Evolutionary conservation across 2,329 filamentous ascomycete genomes (phyloP).

Genomic region (Aschersonia sp.): DNA sequence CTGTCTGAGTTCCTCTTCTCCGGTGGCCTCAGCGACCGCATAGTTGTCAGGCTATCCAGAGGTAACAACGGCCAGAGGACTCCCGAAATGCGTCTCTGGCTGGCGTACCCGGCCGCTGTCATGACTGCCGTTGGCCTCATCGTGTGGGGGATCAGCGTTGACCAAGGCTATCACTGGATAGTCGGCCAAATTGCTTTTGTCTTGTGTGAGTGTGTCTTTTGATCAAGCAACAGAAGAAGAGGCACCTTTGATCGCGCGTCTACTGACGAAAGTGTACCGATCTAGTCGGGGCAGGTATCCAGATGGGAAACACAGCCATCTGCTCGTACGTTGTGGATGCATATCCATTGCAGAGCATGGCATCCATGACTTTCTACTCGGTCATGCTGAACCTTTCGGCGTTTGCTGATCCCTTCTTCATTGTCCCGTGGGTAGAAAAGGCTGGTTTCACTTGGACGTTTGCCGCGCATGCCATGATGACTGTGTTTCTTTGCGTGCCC

Average conservation of each 20-base stretch:
- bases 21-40: constrained; percentile 34
- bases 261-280: background rate
- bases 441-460: constrained; percentile 37
- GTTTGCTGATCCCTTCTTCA: constrained; percentile 33
- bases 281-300: constrained; percentile 36
- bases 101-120: constrained; percentile 36
- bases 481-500: constrained; percentile 21
- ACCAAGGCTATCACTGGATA: constrained; percentile 39
- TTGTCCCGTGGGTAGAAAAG: constrained; percentile 28
- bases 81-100: constrained; percentile 41
- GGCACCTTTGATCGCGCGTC: background rate
- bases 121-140: constrained; percentile 33
- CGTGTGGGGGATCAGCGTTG: constrained; percentile 40
- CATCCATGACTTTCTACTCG: constrained; percentile 37
- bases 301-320: constrained; percentile 39
- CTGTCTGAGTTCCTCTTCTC: constrained; percentile 30
- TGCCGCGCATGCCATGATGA: constrained; percentile 30
- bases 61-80: constrained; percentile 25
- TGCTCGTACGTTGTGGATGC: constrained; percentile 39
- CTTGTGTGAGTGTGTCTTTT: constrained; percentile 21
- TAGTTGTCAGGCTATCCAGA: constrained; percentile 30
- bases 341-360: constrained; percentile 39
- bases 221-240: background rate
- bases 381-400: constrained; percentile 36
- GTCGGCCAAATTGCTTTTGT: constrained; percentile 41